phyloP scores from a whole-genome alignment of 495 filamentous ascomycete species.

The Talaromyces proteolyticus region DNA sequence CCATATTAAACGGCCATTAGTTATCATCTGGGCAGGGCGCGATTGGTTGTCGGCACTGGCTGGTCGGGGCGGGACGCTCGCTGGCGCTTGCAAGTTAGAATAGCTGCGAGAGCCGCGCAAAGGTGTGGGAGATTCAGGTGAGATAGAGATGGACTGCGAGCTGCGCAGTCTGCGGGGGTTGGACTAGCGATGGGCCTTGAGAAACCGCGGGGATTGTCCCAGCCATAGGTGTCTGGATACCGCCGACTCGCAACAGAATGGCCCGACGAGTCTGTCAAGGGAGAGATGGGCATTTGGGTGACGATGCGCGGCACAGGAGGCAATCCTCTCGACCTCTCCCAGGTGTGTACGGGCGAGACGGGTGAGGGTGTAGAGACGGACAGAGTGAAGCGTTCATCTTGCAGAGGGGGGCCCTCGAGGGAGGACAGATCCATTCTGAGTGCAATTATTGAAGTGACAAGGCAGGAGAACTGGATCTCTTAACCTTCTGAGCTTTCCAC shows the following conservation, averaged over 20 bases:
- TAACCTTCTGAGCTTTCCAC: no score
- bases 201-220: no score
- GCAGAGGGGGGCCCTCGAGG: constrained; percentile 29
- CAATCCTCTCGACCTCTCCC: not conserved
- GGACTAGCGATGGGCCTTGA: no score
- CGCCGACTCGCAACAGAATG: not conserved
- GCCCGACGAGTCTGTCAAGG: not conserved
- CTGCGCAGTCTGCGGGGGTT: no score
- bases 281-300: not conserved
- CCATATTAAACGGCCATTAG: constrained; percentile 11
- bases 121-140: no score
- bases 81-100: not conserved
- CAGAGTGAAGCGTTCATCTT: constrained; percentile 10
- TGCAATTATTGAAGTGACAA: not conserved
- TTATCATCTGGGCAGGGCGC: not conserved
- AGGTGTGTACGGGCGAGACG: constrained; percentile 1
- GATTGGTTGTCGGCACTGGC: not conserved
- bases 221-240: not conserved
- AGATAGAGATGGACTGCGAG: no score
- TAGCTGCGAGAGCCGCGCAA: constrained; percentile 2
- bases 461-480: no score
- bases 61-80: constrained; percentile 2
- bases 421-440: constrained; percentile 22
- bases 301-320: not conserved
- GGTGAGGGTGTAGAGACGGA: not conserved